Evolutionary conservation across 345 rosid species (phyloP), one percentile per base, ranked within the genome.

Genomic region (Diplotaxis tenuifolia): DNA sequence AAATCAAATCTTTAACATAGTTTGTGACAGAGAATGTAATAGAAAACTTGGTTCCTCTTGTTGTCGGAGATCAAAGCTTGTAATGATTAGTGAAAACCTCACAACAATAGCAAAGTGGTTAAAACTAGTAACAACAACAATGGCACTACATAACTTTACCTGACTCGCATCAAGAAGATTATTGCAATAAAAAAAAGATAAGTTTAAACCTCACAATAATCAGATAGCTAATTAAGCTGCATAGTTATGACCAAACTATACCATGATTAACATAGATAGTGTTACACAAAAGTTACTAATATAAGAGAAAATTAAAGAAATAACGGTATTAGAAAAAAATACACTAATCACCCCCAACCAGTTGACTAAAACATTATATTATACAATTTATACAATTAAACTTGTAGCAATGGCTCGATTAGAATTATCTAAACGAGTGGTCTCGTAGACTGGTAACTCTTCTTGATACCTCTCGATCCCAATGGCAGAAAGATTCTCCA

Each of bases 401-500:
- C 90, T 85, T 67, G 82, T 84, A 45, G 93, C 91, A 81, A 91
- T 87, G 62, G 89, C 90, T 75, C 86, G 92, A 81, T 90, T 92
- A 3, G 85, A 83, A 21, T 62, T 62, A 68, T 71, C 82, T 6
- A 89, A 81, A 86, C 84, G 84, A 20, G 99, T 92, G 29, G 98
- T 89, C 79, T 89, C 99, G 57, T 92, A 96, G 36, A 96, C 98
- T 0, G 99, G 99, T 71, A 96, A 72, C 79, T 96, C 99, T 81
- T 94, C 86, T 2, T 84, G 52, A 52, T 89, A 94, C 87, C 87
- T 83, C 32, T 86, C 83, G 19, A 86, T 79, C 55, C 97, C 98
- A 62, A 89, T 83, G 9, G 81, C 82, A 20, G 95, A 86, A 49
- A 94, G 90, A 85, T 88, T 84, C 82, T 96, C 98, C 77, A 96